Base-by-base conservation (phyloP, 768 basidiomycete genomes). In the Lentinula boryana region DNA sequence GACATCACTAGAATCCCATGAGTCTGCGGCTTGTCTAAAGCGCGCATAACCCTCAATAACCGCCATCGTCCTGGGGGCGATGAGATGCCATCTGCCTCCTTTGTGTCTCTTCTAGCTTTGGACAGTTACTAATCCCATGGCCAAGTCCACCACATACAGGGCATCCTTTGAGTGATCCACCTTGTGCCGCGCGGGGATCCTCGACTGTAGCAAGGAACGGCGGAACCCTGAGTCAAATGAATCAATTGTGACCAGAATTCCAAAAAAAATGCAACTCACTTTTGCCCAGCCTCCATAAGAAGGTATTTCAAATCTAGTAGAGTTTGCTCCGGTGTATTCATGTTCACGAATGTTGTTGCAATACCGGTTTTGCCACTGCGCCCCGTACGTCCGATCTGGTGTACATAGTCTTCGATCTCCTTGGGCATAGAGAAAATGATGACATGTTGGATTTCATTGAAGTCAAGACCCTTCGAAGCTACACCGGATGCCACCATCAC, bases 381-480 rank as follows among this genome's bases (percentile, higher is more conserved):
- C 56, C 97, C 97, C 6, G 97, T 99, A 62, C 97, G 90, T 31
- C 97, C 97, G 65, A 98, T 98, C 74, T 99, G 96, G 77, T 99
- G 97, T 54, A 98, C 96, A 68, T 99, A 99, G 72, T 99, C 97
- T 74, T 99, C 97, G 64, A 99, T 99, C 77, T 99, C 97, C 73
- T 98, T 99, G 0, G 97, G 97, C 97, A 99, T 98, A 33, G 91
- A 88, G 72, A 95, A 99, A 63, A 98, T 98, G 74, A 99, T 98
- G 70, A 98, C 95, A 71, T 98, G 97, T 67, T 98, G 95, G 61
- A 99, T 96, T 69, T 98, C 97, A 72, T 91, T 95, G 75, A 99
- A 99, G 74, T 99, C 97, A 62, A 99, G 84, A 32, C 97, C 97
- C 73, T 99, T 98, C 41, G 94, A 97, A 1, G 96, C 97, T 31